phyloP scores from a whole-genome alignment of 1,284 basidiomycete species.

The Apiotrichum siamense region DNA sequence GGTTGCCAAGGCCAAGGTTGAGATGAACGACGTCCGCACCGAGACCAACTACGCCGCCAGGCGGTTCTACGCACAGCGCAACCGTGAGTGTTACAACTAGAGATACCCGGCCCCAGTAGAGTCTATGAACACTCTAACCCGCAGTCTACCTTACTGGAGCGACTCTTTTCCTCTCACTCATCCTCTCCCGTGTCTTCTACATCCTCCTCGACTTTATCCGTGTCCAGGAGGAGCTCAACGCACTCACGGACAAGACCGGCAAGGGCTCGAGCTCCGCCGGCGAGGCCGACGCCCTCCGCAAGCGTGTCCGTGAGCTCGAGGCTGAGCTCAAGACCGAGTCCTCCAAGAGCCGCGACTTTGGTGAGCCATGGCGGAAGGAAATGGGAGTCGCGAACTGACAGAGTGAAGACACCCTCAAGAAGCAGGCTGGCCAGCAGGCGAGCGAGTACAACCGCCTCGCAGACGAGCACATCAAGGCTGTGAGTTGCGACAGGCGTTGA shows the following conservation, averaged over 20 bases:
- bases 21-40: constrained; percentile 61
- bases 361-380: constrained; percentile 48
- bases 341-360: constrained; percentile 61
- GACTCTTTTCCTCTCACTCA: constrained; percentile 86
- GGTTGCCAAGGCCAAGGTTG: constrained; percentile 58
- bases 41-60: constrained; percentile 76
- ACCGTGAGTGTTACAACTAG: constrained; percentile 43
- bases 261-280: constrained; percentile 42
- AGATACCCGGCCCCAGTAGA: no score
- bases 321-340: constrained; percentile 52
- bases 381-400: background rate
- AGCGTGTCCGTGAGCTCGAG: constrained; percentile 62
- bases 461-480: constrained; percentile 63
- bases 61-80: constrained; percentile 76
- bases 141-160: constrained; percentile 84
- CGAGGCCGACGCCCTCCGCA: constrained; percentile 53
- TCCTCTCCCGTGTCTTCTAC: constrained; percentile 86
- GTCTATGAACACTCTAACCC: background rate
- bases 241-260: constrained; percentile 63
- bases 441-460: constrained; percentile 74
- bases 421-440: constrained; percentile 69
- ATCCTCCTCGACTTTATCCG: constrained; percentile 87
- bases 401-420: constrained; percentile 65
- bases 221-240: constrained; percentile 77
- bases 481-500: constrained; percentile 21